Conservation (phyloP, 768 basidiomycete species). For the Chalciporus sphaerocephalus region DNA sequence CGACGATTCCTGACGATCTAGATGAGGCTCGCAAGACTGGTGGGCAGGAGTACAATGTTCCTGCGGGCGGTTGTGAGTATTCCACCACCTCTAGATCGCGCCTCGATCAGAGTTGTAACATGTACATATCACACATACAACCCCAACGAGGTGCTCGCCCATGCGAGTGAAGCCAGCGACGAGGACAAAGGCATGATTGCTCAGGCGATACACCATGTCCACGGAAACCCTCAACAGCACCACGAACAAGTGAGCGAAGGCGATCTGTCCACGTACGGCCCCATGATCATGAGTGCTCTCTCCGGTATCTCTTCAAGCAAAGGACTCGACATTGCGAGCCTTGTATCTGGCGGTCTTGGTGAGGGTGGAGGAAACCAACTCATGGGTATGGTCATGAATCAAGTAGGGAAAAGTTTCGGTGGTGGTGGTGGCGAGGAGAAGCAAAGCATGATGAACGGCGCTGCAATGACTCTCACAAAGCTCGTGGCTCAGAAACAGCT, state of each 20-base stretch:
- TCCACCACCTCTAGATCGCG: not conserved
- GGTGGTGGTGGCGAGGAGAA: constrained; percentile 57
- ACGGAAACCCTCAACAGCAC: constrained; percentile 16
- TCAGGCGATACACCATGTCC: constrained; percentile 22
- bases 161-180: constrained; percentile 34
- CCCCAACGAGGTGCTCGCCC: constrained; percentile 54
- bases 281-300: constrained; percentile 19
- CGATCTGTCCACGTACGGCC: constrained; percentile 16
- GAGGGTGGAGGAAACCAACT: constrained; percentile 54
- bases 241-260: constrained; percentile 9
- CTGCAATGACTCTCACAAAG: constrained; percentile 84
- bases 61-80: constrained; percentile 30
- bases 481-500: constrained; percentile 64
- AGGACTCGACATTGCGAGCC: constrained; percentile 32
- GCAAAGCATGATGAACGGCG: constrained; percentile 82
- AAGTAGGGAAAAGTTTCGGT: constrained; percentile 71
- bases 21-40: constrained; percentile 53
- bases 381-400: constrained; percentile 83
- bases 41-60: constrained; percentile 59
- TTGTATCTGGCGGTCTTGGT: constrained; percentile 34
- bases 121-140: constrained; percentile 48
- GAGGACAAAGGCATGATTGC: constrained; percentile 7
- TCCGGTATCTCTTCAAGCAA: constrained; percentile 11
- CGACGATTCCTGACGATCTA: constrained; percentile 19
- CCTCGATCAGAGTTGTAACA: constrained; percentile 7